phyloP scores from a whole-genome alignment of 176 grass and related monocot genomes.

The Paspalum vaginatum region DNA sequence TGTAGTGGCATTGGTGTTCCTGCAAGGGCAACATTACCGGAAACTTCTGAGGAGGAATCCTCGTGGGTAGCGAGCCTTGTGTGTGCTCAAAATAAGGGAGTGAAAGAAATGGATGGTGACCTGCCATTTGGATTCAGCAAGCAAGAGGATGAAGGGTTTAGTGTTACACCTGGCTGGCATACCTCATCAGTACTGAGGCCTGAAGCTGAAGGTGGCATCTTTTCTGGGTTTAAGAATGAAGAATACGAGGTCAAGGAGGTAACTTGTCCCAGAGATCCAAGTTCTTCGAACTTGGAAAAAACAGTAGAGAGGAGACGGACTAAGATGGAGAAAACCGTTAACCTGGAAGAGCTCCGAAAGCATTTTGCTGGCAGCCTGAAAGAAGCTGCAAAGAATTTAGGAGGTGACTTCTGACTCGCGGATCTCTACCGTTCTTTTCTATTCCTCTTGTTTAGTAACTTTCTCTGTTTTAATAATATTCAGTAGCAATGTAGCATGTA shows the following conservation, averaged over 20 bases:
- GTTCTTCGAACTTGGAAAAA: conserved; percentile 48
- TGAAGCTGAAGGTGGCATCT: conserved; percentile 51
- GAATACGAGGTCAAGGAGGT: conserved; percentile 52
- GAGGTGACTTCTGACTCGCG: conserved; percentile 63
- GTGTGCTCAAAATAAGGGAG: conserved; percentile 52
- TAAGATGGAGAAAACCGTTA: conserved; percentile 80
- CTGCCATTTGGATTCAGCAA: conserved; percentile 55
- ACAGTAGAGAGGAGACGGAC: conserved; percentile 67
- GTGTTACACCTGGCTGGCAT: conserved; percentile 58
- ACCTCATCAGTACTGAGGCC: conserved; percentile 39
- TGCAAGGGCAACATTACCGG: conserved; percentile 31
- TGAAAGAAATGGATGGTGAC: conserved; percentile 34
- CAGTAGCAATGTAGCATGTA: conserved; percentile 15
- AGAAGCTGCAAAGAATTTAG: conserved; percentile 95
- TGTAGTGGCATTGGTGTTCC: conserved; percentile 29
- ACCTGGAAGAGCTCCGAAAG: conserved; percentile 79
- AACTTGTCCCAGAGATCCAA: conserved; percentile 46
- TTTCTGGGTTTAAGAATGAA: conserved; percentile 52
- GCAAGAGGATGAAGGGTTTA: conserved; percentile 72
- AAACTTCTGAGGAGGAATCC: conserved; percentile 51
- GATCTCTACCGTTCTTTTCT: neutral
- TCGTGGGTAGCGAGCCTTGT: conserved; percentile 62
- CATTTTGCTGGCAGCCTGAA: conserved; percentile 98
- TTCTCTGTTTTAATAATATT: conserved; percentile 17
- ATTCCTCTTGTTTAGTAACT: neutral